A percentile compares a stretch with the other conserved stretches of the same genome.
These are phyloP conservation scores for Trichocomaceae sp. DNA, from an alignment of 2,329 filamentous ascomycete genomes.

Conservation along the genomic window DNA sequence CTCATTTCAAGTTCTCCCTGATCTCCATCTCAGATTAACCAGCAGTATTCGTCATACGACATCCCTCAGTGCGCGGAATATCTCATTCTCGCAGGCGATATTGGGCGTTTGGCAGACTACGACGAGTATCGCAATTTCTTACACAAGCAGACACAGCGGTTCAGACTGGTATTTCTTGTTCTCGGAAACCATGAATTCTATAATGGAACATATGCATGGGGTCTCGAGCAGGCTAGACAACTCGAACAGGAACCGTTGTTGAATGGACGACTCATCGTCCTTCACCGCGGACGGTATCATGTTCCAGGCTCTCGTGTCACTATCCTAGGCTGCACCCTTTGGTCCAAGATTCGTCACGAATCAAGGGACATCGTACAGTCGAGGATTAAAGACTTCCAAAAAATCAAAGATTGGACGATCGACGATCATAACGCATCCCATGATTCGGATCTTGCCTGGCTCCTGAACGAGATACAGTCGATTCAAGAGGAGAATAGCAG, in stretches of 20 bases:
- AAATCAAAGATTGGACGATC: slow-evolving; percentile 48
- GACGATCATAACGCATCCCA: slow-evolving; percentile 46
- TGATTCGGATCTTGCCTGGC: slow-evolving; percentile 46
- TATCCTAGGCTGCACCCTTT: slow-evolving; percentile 53
- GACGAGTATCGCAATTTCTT: slow-evolving; percentile 21
- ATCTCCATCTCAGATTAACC: slow-evolving; percentile 26
- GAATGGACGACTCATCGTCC: slow-evolving; percentile 22
- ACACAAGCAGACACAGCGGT: background rate
- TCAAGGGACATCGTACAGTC: slow-evolving; percentile 35
- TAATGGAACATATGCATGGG: slow-evolving; percentile 16
- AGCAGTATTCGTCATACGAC: slow-evolving; percentile 21
- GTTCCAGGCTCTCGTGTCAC: slow-evolving; percentile 34
- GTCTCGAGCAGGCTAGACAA: slow-evolving; percentile 19
- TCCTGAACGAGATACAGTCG: slow-evolving; percentile 23
- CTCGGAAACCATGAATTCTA: slow-evolving; percentile 29
- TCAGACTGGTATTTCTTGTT: slow-evolving; percentile 15
- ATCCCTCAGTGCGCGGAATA: slow-evolving; percentile 14
- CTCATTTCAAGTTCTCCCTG: slow-evolving; percentile 25
- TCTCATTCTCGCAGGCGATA: slow-evolving; percentile 10
- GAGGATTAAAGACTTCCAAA: slow-evolving; percentile 49
- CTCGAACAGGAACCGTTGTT: slow-evolving; percentile 25
- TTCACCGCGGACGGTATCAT: slow-evolving; percentile 22
- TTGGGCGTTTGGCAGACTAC: slow-evolving; percentile 19
- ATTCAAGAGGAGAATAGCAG: slow-evolving; percentile 2
- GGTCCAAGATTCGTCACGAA: slow-evolving; percentile 45